Base-by-base conservation (phyloP, 805 yeast species). In the Myxozyma lipomycoides region DNA sequence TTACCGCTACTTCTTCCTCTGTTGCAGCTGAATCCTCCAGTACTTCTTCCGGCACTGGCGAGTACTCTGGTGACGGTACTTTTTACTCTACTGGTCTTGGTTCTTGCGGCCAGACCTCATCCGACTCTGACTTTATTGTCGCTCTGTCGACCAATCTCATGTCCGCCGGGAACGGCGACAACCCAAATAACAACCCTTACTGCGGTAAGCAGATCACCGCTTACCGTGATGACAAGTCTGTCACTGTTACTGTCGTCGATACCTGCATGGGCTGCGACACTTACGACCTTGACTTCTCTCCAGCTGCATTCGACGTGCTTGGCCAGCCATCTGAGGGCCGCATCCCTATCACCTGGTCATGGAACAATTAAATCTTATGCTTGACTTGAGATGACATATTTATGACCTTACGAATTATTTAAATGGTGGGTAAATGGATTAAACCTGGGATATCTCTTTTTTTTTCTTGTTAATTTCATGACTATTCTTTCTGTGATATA, bases 201-300 rank as follows among this genome's bases (percentile, higher is more conserved):
- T 79, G 84, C 65, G 83, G 83, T 46, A 74, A 71, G 65, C 64
- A 72, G 61, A 77, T 79, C 60, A 67, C 65, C 43, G 78, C 78
- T 34, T 61, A 60, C 60, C 74, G 73, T 60, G 66, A 67, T 50
- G 80, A 77, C 44, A 76, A 76, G 62, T 67, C 79, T 15, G 83
- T 79, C 51, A 72, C 70, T 40, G 85, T 81, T 43, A 75, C 76
- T 21, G 80, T 80, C 44, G 76, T 72, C 36, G 85, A 81, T 66
- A 68, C 75, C 56, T 81, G 85, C 67, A 76, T 70, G 47, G 82
- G 78, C 22, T 81, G 85, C 62, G 56, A 64, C 23, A 62, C 66
- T 45, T 64, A 76, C 51, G 78, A 74, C 60, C 73, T 81, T 52
- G 85, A 81, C 60, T 71, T 81, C 49, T 77, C 83, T n/a, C 84